These are phyloP conservation scores for Neurospora sp. DNA, from an alignment of 495 filamentous ascomycete species.

Conservation along the genomic window DNA sequence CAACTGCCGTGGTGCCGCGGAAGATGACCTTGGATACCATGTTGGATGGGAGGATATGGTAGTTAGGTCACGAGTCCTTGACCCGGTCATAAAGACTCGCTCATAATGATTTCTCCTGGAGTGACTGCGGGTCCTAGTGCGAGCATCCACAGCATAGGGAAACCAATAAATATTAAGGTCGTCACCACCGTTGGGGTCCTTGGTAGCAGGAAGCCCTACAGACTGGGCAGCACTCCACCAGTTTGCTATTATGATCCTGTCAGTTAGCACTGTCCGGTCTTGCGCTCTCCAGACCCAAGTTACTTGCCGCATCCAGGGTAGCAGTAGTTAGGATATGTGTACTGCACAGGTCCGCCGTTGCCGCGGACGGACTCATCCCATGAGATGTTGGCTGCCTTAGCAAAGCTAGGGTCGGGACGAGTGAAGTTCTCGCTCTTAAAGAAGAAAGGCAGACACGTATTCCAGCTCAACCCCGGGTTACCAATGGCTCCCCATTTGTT, in stretches of 20 bases:
- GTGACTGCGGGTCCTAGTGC: slow-evolving; percentile 27
- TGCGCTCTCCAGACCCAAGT: not conserved
- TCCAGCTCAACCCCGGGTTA: slow-evolving; percentile 53
- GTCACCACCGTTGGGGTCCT: slow-evolving; percentile 27
- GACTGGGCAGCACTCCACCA: slow-evolving; percentile 22
- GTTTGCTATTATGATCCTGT: slow-evolving; percentile 7
- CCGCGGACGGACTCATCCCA: slow-evolving; percentile 30
- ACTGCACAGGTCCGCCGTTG: slow-evolving; percentile 27
- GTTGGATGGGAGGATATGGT: slow-evolving; percentile 33
- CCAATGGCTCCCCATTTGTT: slow-evolving; percentile 50
- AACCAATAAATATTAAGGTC: slow-evolving; percentile 23
- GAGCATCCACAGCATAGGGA: slow-evolving; percentile 30
- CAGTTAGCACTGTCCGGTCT: not conserved
- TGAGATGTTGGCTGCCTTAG: slow-evolving; percentile 24
- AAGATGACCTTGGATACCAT: slow-evolving; percentile 37
- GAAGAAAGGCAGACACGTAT: slow-evolving; percentile 50
- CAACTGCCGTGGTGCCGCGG: slow-evolving; percentile 21
- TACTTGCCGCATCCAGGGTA: slow-evolving; percentile 19
- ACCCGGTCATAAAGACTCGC: slow-evolving; percentile 16
- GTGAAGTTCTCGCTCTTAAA: slow-evolving; percentile 31
- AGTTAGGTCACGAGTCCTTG: slow-evolving; percentile 29
- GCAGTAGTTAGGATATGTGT: slow-evolving; percentile 31
- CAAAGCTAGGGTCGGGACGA: slow-evolving; percentile 11
- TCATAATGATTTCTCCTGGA: slow-evolving; percentile 29
- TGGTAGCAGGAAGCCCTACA: slow-evolving; percentile 18